Evolutionary conservation across 805 yeast species (phyloP), one percentile per base, ranked within the genome.

Genomic region (Wickerhamiella sergipiensis): DNA sequence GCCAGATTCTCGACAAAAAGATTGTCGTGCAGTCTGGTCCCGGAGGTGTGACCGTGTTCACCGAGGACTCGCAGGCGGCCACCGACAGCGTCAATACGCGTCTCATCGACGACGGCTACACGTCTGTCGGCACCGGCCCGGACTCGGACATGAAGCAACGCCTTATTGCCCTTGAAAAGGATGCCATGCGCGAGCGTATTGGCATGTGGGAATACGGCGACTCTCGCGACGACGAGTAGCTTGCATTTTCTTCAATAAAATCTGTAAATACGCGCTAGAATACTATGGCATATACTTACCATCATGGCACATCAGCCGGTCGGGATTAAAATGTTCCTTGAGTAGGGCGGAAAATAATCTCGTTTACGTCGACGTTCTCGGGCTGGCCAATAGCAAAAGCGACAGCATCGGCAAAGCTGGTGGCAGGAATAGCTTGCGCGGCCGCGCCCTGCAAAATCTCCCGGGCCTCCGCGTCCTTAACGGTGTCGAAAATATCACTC

Each of bases 151-250:
- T 18, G 7, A 69, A 67, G 45, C 68, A 68, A 31, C 67, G 63
- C 7, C 63, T 80, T 49, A 51, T 68, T 47, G 64, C 61, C 31
- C 68, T 71, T 2, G 82, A 83, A 64, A 53, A 57, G 18, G 58
- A 56, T 6, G 87, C 87, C 26, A 76, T 72, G 61, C 49, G 64
- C 17, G 64, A 59, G 31, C 80, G 78, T 53, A 59, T 66, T 19
- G 88, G 88, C 4, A 80, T 85, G 61, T 83, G 89, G 89, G 79
- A 80, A 65, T 79, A 76, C 57, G 89, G 89, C 48, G 87, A 83
- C 61, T 75, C 83, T 38, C 75, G 81, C 39, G 78, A 71, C 50
- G 82, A 78, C 51, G 83, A 78, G n/a, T 58, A 36, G 19, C 33
- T 6, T 12, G n/a, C n/a, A n/a, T 29, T 8, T 29, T 12, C 33